A percentile compares a stretch with the other conserved stretches of the same genome.
Evolutionary conservation across 352 stramenopile species (phyloP).

Genomic region (Phytopythium litorale): DNA sequence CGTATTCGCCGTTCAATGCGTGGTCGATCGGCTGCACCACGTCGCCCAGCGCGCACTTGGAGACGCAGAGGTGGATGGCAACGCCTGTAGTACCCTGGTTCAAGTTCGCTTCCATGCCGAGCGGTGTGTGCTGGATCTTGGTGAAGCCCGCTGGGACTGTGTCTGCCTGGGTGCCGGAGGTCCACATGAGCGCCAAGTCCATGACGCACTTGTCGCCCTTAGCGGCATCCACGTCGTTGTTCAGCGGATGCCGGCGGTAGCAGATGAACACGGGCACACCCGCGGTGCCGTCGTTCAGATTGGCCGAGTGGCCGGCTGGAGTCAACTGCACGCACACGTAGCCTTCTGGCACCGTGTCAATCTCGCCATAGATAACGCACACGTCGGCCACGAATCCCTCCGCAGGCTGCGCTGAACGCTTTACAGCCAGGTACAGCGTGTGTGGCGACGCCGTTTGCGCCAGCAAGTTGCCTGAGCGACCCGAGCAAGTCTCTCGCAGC

Average conservation of each 20-base stretch:
- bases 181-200: slow-evolving; percentile 77
- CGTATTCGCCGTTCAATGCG: slow-evolving; percentile 74
- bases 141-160: slow-evolving; percentile 63
- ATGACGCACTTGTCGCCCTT: slow-evolving; percentile 59
- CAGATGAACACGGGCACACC: slow-evolving; percentile 85
- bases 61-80: slow-evolving; percentile 71
- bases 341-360: slow-evolving; percentile 74
- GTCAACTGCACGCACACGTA: slow-evolving; percentile 75
- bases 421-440: slow-evolving; percentile 71
- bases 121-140: slow-evolving; percentile 82
- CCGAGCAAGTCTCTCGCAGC: slow-evolving; percentile 65
- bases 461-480: slow-evolving; percentile 65
- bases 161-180: slow-evolving; percentile 56
- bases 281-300: slow-evolving; percentile 76
- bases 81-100: slow-evolving; percentile 76
- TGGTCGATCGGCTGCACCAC: slow-evolving; percentile 61
- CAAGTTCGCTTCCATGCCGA: slow-evolving; percentile 86
- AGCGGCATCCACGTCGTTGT: slow-evolving; percentile 2
- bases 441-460: slow-evolving; percentile 69
- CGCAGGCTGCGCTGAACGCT: slow-evolving; percentile 45
- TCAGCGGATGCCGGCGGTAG: slow-evolving; percentile 31
- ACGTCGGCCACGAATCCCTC: slow-evolving; percentile 65
- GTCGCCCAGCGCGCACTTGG: slow-evolving; percentile 48
- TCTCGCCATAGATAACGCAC: slow-evolving; percentile 84
- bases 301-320: slow-evolving; percentile 63